phyloP scores from a whole-genome alignment of 2,329 filamentous ascomycete species.

The Capronia americana region DNA sequence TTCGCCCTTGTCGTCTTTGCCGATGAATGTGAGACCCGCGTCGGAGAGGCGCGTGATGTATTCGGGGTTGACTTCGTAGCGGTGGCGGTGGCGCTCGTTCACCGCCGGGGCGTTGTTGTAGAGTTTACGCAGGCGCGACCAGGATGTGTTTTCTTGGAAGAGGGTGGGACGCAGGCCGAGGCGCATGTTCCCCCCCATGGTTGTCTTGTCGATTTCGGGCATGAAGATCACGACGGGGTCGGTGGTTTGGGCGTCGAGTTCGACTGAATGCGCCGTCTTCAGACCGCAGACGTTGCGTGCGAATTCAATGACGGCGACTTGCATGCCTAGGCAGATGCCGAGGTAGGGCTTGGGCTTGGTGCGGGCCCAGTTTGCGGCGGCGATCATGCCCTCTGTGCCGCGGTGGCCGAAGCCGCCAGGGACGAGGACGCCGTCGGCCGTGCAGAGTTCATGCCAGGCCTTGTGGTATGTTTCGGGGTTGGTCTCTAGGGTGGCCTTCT shows the following conservation, averaged over 20 bases:
- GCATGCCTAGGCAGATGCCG: slow-evolving; percentile 91
- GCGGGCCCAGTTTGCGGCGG: slow-evolving; percentile 84
- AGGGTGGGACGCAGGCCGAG: slow-evolving; percentile 75
- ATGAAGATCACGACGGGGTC: slow-evolving; percentile 85
- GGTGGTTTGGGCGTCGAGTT: slow-evolving; percentile 63
- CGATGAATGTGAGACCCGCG: slow-evolving; percentile 75
- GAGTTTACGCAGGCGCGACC: slow-evolving; percentile 76
- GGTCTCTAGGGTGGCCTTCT: slow-evolving; percentile 65
- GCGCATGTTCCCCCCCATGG: slow-evolving; percentile 85
- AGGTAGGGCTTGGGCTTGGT: slow-evolving; percentile 81
- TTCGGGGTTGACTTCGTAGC: slow-evolving; percentile 88
- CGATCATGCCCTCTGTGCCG: slow-evolving; percentile 89
- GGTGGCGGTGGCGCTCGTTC: slow-evolving; percentile 81
- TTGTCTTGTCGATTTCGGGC: slow-evolving; percentile 81
- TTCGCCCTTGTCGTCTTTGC: slow-evolving; percentile 77
- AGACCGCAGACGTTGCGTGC: slow-evolving; percentile 77
- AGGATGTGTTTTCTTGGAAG: slow-evolving; percentile 78
- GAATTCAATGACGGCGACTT: slow-evolving; percentile 88
- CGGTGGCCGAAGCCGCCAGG: slow-evolving; percentile 78
- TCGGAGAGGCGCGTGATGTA: slow-evolving; percentile 72
- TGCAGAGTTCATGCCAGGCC: slow-evolving; percentile 81
- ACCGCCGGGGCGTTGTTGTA: slow-evolving; percentile 63
- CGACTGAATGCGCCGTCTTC: slow-evolving; percentile 60
- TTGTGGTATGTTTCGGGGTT: slow-evolving; percentile 79
- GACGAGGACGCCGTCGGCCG: slow-evolving; percentile 62